Evolutionary conservation across 345 rosid species (phyloP), one percentile per base, ranked within the genome.

Genomic region (Erucastrum elatum): DNA sequence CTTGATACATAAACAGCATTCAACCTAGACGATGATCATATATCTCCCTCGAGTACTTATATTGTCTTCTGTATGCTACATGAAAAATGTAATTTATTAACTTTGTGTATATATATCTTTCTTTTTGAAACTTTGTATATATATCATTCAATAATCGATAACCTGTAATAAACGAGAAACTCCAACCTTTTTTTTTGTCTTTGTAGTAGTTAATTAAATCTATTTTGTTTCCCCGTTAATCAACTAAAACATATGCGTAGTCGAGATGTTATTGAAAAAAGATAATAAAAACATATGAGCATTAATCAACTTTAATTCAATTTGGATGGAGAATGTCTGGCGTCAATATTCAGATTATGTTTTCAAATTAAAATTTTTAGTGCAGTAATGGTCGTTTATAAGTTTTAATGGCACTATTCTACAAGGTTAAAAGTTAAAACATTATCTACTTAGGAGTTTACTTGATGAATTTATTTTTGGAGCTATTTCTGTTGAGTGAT

Each of bases 71-170:
- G 7, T 46, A 7, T 29, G 16, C 35, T 44, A 11, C 66, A 33
- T 44, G 12, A 30, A 27, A 68, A 25, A 4, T 68, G 72, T 53
- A 12, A 74, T 66, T 41, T 55, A 35, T 25, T 37, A 1, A 33
- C 21, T 21, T 21, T 21, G 21, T 21, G 71, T 71, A 77, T 5
- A 77, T 70, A 70, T 70, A 11, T 61, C 31, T 63, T 7, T 8
- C 8, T 21, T 21, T 21, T 21, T 1, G 21, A 21, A 21, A 21
- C 21, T 21, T 21, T 21, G 71, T 71, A 77, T 5, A 77, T 70
- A 70, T 70, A 11, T 61, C 31, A 35, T 7, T 8, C 8, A 35
- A 35, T 35, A 35, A 6, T 35, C 39, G 5, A 33, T 33, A 33
- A 33, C 6, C 35, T 33, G 35, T 33, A 6, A 67, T 67, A 37